phyloP scores from a whole-genome alignment of 208 protist species.

The Trypanosoma mega region DNA sequence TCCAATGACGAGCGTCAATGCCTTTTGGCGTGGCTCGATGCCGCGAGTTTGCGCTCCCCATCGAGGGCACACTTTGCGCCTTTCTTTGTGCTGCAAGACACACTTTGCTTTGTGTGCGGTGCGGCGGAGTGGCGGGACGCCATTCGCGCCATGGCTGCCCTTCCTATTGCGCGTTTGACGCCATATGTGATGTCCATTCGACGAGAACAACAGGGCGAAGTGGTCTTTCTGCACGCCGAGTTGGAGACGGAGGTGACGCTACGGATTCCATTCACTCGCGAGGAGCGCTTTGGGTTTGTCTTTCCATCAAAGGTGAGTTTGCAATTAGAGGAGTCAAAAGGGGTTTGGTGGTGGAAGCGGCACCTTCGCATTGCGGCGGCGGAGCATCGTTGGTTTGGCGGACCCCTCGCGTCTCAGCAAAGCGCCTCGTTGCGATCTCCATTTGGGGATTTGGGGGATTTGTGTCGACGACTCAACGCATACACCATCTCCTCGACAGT shows the following conservation, averaged over 20 bases:
- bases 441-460: slow-evolving; percentile 69
- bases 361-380: slow-evolving; percentile 36
- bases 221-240: slow-evolving; percentile 62
- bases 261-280: slow-evolving; percentile 43
- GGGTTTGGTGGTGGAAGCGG: background rate
- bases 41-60: slow-evolving; percentile 32
- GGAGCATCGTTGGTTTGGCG: slow-evolving; percentile 81
- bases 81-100: slow-evolving; percentile 50
- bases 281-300: background rate
- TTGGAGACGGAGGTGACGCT: slow-evolving; percentile 36
- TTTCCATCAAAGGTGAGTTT: slow-evolving; percentile 52
- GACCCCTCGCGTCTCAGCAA: slow-evolving; percentile 50
- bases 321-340: slow-evolving; percentile 38
- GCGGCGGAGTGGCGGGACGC: slow-evolving; percentile 50
- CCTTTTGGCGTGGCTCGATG: slow-evolving; percentile 48
- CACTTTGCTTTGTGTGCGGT: slow-evolving; percentile 49
- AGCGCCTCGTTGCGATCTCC: slow-evolving; percentile 46
- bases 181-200: slow-evolving; percentile 51
- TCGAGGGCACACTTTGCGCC: slow-evolving; percentile 36
- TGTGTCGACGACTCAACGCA: slow-evolving; percentile 56
- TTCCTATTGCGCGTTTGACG: slow-evolving; percentile 27
- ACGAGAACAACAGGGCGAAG: slow-evolving; percentile 41
- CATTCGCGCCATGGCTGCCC: slow-evolving; percentile 34
- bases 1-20: slow-evolving; percentile 47
- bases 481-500: slow-evolving; percentile 42